Conservation (phyloP, 2,329 filamentous ascomycete species). For the Zymoseptoria brevis region DNA sequence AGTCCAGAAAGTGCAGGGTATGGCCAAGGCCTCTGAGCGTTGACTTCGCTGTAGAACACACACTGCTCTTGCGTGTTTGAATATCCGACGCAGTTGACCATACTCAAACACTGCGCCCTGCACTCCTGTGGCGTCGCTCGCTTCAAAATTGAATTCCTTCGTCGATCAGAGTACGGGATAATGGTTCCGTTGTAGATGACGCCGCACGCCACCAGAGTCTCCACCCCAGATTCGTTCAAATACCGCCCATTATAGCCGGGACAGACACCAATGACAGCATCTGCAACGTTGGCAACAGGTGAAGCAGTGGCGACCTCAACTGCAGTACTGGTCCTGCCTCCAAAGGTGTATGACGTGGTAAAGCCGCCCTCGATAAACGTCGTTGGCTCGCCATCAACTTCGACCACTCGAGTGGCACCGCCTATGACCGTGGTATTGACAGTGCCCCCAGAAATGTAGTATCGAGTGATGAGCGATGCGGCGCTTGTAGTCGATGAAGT, state of each 20-base stretch:
- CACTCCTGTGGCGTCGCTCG: not conserved
- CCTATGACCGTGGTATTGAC: not conserved
- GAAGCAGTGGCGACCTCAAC: not conserved
- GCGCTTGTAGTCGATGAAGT: not conserved
- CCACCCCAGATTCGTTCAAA: not conserved
- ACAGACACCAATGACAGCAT: conserved; percentile 1
- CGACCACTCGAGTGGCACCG: not conserved
- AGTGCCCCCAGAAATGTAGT: conserved; percentile 1
- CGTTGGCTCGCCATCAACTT: not conserved
- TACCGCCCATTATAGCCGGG: not conserved
- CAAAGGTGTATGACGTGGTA: conserved; percentile 2
- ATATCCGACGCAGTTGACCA: not conserved
- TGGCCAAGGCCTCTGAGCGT: not conserved
- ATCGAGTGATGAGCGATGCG: not conserved
- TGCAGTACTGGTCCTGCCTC: not conserved
- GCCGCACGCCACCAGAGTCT: conserved; percentile 1
- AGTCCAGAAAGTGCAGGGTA: not conserved
- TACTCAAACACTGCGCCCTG: not conserved
- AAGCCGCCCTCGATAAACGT: not conserved
- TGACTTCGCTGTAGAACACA: not conserved
- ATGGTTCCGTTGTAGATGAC: conserved; percentile 1
- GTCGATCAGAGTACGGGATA: not conserved
- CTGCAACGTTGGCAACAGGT: not conserved
- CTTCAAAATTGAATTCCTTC: not conserved
- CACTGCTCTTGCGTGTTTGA: conserved; percentile 1